Conservation (phyloP, 805 yeast genomes). For the Metschnikowia continentalis region DNA sequence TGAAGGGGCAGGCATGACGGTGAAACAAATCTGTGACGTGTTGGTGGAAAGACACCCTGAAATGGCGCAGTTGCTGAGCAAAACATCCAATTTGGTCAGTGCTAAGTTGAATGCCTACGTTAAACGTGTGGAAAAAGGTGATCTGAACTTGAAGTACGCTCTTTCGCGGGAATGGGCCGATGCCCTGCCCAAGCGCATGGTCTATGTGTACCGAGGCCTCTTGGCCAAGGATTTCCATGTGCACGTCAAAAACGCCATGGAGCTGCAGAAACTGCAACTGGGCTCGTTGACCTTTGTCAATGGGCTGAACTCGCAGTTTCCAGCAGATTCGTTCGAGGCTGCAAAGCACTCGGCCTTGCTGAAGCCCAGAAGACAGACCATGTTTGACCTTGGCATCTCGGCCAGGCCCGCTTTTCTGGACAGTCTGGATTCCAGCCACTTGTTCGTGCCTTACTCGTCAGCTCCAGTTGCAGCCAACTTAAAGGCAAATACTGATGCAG, state of each 20-base stretch:
- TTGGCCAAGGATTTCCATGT: slow-evolving; percentile 70
- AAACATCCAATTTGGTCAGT: slow-evolving; percentile 74
- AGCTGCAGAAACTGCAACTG: slow-evolving; percentile 37
- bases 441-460: slow-evolving; percentile 63
- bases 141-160: slow-evolving; percentile 65
- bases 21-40: slow-evolving; percentile 78
- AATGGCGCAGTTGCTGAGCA: slow-evolving; percentile 76
- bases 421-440: slow-evolving; percentile 39
- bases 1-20: slow-evolving; percentile 80
- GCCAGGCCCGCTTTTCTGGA: slow-evolving; percentile 40
- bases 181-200: slow-evolving; percentile 86
- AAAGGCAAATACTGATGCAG: slow-evolving; percentile 18
- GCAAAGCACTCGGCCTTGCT: slow-evolving; percentile 29
- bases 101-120: slow-evolving; percentile 85
- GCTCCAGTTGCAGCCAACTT: slow-evolving; percentile 77
- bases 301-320: slow-evolving; percentile 7
- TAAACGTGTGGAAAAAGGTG: slow-evolving; percentile 81
- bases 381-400: slow-evolving; percentile 47
- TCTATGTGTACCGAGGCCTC: slow-evolving; percentile 77
- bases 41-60: slow-evolving; percentile 73
- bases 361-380: slow-evolving; percentile 49
- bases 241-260: slow-evolving; percentile 65
- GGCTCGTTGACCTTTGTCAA: slow-evolving; percentile 8
- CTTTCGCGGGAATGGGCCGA: slow-evolving; percentile 88
- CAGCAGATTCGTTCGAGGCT: slow-evolving; percentile 31